Conservation (phyloP, 306 rosid genomes). For the Rosa chinensis region DNA sequence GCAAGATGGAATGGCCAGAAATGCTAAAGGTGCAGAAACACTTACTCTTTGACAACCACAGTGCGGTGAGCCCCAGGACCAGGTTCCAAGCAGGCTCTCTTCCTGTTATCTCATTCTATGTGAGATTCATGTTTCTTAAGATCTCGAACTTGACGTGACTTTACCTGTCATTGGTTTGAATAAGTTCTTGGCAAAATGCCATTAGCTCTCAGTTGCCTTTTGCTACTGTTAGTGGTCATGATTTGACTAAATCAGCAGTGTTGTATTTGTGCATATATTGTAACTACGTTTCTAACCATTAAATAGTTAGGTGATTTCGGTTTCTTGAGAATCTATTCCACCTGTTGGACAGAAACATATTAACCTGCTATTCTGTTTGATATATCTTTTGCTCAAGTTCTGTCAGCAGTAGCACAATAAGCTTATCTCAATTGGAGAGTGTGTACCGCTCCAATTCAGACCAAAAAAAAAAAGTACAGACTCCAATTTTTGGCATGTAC, state of each 20-base stretch:
- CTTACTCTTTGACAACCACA: slow-evolving; percentile 50
- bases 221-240: background rate
- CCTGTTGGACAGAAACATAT: background rate
- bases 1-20: slow-evolving; percentile 66
- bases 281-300: background rate
- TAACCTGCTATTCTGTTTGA: background rate
- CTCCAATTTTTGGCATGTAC: background rate
- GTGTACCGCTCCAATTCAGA: background rate
- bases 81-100: background rate
- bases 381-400: background rate
- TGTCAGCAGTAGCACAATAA: background rate
- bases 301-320: background rate
- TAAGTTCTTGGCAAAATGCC: slow-evolving; percentile 16
- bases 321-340: background rate
- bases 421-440: background rate
- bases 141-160: background rate
- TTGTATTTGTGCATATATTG: background rate
- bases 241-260: background rate
- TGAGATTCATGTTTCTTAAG: slow-evolving; percentile 8
- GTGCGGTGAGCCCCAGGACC: background rate
- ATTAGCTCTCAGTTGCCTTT: background rate
- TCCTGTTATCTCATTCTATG: background rate
- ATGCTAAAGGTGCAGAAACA: slow-evolving; percentile 46
- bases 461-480: too few relatives aligned
- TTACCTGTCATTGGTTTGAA: slow-evolving; percentile 18